A percentile compares a stretch with the other conserved stretches of the same genome.
phyloP scores from a whole-genome alignment of 768 basidiomycete species.

The Crepidotus variabilis region DNA sequence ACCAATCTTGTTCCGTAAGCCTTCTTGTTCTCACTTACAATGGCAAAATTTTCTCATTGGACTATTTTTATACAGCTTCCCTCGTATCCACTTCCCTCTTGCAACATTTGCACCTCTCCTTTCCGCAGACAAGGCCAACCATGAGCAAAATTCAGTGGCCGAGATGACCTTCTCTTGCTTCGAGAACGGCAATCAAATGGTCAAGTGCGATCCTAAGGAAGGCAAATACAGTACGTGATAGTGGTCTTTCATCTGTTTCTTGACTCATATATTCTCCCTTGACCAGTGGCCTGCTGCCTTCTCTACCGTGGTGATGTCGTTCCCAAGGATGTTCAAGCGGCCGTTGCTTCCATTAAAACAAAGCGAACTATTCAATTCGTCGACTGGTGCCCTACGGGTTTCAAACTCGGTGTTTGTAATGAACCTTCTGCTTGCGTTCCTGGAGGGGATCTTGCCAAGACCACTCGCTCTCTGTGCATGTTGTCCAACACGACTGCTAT shows the following conservation, averaged over 20 bases:
- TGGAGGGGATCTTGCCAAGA: slow-evolving; percentile 93
- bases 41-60: slow-evolving; percentile 2
- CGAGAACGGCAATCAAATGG: slow-evolving; percentile 96
- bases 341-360: slow-evolving; percentile 91
- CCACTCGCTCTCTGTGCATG: slow-evolving; percentile 94
- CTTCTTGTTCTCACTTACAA: not conserved
- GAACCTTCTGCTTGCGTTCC: slow-evolving; percentile 90
- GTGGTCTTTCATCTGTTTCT: not conserved
- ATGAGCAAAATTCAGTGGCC: slow-evolving; percentile 95
- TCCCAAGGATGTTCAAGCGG: slow-evolving; percentile 90
- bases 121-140: slow-evolving; percentile 90
- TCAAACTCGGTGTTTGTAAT: slow-evolving; percentile 96
- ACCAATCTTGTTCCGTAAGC: slow-evolving; percentile 95
- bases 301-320: slow-evolving; percentile 95
- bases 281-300: slow-evolving; percentile 83
- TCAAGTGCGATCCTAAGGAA: slow-evolving; percentile 88
- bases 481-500: slow-evolving; percentile 92
- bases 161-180: slow-evolving; percentile 99
- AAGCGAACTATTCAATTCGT: slow-evolving; percentile 98
- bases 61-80: slow-evolving; percentile 57
- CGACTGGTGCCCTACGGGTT: slow-evolving; percentile 97
- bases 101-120: slow-evolving; percentile 94
- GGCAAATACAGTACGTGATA: slow-evolving; percentile 91
- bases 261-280: slow-evolving; percentile 1
- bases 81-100: slow-evolving; percentile 96